These are phyloP conservation scores for Microdochium trichocladiopsis DNA, from an alignment of 2,329 filamentous ascomycete species.

Conservation along the genomic window DNA sequence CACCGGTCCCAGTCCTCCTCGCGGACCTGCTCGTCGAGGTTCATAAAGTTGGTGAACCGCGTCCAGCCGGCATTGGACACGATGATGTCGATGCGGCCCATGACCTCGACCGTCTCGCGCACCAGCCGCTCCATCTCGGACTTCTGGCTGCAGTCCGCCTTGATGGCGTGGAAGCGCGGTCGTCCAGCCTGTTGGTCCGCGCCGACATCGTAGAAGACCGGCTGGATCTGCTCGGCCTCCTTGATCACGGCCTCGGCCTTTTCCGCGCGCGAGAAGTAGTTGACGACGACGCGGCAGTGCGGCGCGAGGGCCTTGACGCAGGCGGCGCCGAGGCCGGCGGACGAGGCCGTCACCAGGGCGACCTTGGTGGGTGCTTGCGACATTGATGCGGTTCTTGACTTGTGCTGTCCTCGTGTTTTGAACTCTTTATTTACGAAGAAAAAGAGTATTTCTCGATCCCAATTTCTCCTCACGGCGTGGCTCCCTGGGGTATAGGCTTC, in stretches of 20 bases:
- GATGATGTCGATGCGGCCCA: background rate
- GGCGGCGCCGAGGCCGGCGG: background rate
- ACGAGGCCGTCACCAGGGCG: background rate
- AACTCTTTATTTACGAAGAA: no score
- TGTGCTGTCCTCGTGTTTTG: no score
- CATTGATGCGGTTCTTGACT: no score
- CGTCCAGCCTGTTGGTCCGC: background rate
- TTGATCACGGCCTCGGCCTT: background rate
- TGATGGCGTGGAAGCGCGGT: background rate
- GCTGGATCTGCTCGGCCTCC: background rate
- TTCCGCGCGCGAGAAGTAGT: background rate
- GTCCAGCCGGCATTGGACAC: slow-evolving; percentile 1
- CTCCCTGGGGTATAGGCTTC: no score
- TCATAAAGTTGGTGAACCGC: background rate
- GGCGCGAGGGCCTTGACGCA: background rate
- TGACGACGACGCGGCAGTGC: background rate
- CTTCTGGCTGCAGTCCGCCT: background rate
- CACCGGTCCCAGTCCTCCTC: background rate
- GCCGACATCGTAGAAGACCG: background rate
- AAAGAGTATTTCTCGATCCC: no score
- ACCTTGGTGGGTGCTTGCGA: background rate
- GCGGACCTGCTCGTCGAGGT: background rate
- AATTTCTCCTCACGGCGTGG: no score
- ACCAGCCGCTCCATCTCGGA: background rate
- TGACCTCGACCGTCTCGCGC: background rate